Evolutionary conservation across 805 yeast species (phyloP).

Genomic region (Metschnikowia noctiluminum): DNA sequence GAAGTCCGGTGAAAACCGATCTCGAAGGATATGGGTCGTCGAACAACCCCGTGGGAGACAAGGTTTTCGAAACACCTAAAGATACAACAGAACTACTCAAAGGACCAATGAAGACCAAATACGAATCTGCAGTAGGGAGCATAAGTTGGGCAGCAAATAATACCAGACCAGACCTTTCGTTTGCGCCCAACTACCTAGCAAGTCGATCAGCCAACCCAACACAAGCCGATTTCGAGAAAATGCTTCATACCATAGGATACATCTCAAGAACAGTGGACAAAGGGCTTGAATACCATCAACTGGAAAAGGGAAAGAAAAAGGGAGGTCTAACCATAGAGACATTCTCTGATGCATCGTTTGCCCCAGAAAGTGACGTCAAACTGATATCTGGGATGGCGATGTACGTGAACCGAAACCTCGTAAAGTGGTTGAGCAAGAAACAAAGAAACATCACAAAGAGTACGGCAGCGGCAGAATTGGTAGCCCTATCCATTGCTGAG

Average conservation of each 20-base stretch:
- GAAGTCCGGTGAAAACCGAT: background rate
- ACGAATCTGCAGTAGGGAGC: background rate
- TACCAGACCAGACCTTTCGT: background rate
- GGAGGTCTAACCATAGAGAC: background rate
- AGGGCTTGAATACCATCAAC: background rate
- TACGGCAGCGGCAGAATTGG: constrained; percentile 2
- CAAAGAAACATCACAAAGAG: constrained; percentile 2
- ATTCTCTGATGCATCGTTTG: background rate
- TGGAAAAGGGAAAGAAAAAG: too few species aligned
- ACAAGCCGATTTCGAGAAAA: background rate
- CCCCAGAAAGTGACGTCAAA: background rate
- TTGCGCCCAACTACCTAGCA: background rate
- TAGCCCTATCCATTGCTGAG: background rate
- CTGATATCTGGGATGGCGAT: background rate
- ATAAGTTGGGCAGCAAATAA: too few species aligned
- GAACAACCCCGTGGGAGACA: background rate
- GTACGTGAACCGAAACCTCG: background rate
- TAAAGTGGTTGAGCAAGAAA: background rate
- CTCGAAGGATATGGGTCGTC: background rate
- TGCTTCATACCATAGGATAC: background rate
- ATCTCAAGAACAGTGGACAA: background rate
- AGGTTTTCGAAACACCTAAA: background rate
- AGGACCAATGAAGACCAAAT: background rate
- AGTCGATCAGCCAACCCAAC: background rate
- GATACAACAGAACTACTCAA: background rate